phyloP scores from a whole-genome alignment of 164 flowering plant genomes.

The Buxus sempervirens region DNA sequence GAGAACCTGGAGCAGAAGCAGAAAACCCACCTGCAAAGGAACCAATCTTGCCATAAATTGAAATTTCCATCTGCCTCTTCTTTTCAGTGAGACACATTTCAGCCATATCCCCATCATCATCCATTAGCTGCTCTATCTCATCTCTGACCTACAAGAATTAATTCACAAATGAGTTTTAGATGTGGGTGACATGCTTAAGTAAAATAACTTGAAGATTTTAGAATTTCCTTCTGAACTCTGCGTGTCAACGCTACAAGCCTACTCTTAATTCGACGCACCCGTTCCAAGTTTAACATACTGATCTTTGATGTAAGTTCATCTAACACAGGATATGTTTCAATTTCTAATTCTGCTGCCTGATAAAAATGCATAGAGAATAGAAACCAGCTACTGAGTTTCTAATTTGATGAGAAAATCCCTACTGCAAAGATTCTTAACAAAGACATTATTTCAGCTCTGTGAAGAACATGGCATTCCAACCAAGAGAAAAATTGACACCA shows the following conservation, averaged over 20 bases:
- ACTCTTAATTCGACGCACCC: conserved; percentile 67
- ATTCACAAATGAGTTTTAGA: not conserved
- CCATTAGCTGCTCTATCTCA: conserved; percentile 83
- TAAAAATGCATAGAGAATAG: not conserved
- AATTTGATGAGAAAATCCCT: not conserved
- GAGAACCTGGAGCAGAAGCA: conserved; percentile 90
- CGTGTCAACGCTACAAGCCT: conserved; percentile 68
- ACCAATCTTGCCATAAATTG: conserved; percentile 55
- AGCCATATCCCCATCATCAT: conserved; percentile 87
- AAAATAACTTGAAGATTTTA: not conserved
- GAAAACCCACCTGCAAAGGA: conserved; percentile 63
- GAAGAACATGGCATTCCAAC: not conserved
- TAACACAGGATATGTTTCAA: conserved; percentile 72
- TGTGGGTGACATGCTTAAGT: not conserved
- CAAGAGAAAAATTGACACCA: not conserved
- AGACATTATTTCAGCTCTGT: not conserved
- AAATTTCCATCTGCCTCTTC: conserved; percentile 57
- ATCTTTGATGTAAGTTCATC: conserved; percentile 82
- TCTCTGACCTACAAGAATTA: conserved; percentile 52
- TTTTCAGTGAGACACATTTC: conserved; percentile 83
- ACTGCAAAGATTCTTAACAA: not conserved
- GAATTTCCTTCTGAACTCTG: conserved; percentile 68
- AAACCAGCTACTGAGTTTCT: not conserved
- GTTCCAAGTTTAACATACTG: conserved; percentile 67
- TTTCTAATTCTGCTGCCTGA: conserved; percentile 73